Percentiles rank a stretch among this genome's conserved stretches.
phyloP scores from a whole-genome alignment of 345 rosid genomes.

The Populus alba region DNA sequence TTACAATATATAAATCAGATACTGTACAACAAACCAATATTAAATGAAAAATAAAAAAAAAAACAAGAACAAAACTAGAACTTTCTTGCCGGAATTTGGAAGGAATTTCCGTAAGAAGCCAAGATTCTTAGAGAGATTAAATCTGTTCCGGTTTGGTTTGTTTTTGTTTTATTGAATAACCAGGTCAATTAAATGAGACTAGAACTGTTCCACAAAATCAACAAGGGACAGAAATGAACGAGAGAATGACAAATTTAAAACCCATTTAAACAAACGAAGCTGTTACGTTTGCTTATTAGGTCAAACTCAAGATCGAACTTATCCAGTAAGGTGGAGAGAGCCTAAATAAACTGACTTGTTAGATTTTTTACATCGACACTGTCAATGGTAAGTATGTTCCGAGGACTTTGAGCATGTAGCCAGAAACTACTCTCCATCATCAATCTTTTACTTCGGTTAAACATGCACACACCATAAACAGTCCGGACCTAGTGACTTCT shows the following conservation, averaged over 20 bases:
- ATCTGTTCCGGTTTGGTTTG: too few relatives aligned
- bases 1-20: too few relatives aligned
- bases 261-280: not conserved
- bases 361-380: constrained; percentile 7
- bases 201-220: not conserved
- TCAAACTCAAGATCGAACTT: not conserved
- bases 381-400: not conserved
- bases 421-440: constrained; percentile 1
- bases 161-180: too few relatives aligned
- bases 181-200: not conserved
- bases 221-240: not conserved
- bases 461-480: not conserved
- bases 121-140: too few relatives aligned
- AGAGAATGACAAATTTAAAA: not conserved
- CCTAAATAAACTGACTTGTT: constrained; percentile 1
- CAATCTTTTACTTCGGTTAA: not conserved
- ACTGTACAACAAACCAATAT: too few relatives aligned
- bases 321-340: not conserved
- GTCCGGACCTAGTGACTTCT: too few relatives aligned
- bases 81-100: too few relatives aligned
- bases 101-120: too few relatives aligned
- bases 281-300: not conserved
- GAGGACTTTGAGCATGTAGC: not conserved
- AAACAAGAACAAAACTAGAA: too few relatives aligned
- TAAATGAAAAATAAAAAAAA: too few relatives aligned